These are phyloP conservation scores for Paecilomyces sp. DNA, from an alignment of 2,329 filamentous ascomycete genomes.

Conservation along the genomic window DNA sequence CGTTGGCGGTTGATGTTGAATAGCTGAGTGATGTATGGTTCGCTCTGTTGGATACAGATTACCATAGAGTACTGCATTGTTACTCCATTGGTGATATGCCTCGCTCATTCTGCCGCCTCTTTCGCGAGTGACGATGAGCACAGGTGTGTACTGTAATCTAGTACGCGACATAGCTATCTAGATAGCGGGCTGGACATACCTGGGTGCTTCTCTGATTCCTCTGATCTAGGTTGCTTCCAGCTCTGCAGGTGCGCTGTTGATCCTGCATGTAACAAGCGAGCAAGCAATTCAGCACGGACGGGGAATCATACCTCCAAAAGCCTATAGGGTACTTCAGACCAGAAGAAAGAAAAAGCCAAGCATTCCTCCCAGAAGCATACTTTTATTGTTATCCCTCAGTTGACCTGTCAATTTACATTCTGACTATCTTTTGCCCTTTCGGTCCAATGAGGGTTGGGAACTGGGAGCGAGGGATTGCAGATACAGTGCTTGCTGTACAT, in stretches of 20 bases:
- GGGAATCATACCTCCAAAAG: neutral
- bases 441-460: neutral
- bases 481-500: neutral
- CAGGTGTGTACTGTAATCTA: too few relatives aligned
- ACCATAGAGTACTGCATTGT: too few relatives aligned
- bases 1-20: too few relatives aligned
- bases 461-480: too few relatives aligned
- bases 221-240: neutral
- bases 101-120: too few relatives aligned
- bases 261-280: neutral
- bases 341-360: neutral
- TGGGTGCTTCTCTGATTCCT: neutral
- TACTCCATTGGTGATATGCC: too few relatives aligned
- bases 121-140: too few relatives aligned
- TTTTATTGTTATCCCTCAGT: neutral
- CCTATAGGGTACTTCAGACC: too few relatives aligned
- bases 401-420: neutral
- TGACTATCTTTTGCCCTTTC: neutral
- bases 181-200: too few relatives aligned
- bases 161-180: too few relatives aligned
- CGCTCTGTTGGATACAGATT: too few relatives aligned
- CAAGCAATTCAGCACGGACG: neutral
- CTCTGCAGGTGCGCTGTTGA: neutral
- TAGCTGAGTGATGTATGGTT: too few relatives aligned
- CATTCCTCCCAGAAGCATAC: neutral